Base-by-base conservation (phyloP, 1,284 basidiomycete genomes). In the Exobasidium rhododendri region DNA sequence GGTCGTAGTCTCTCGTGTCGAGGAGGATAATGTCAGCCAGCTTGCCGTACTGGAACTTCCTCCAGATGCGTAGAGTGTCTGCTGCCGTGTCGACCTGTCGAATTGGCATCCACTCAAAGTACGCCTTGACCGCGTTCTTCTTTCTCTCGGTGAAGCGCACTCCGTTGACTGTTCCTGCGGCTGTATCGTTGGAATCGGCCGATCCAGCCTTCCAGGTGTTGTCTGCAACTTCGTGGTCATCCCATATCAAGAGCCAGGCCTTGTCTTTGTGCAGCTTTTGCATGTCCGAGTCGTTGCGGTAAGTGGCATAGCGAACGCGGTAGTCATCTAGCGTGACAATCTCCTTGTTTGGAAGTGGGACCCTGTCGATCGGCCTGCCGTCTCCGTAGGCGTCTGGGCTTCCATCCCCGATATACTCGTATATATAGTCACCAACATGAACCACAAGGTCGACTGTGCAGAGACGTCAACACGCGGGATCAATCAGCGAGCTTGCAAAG, bases 21-120 rank as follows among this genome's bases (percentile, higher is more conserved):
- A 87, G 82, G 83, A 86, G 45, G 53, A 53, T 60, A 31, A 71
- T 59, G 29, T 68, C 67, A 17, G 69, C 69, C 10, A 70, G 60
- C 52, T 68, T 72, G 49, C 68, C 70, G 63, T 64, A 68, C 14
- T 65, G 85, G 28, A 85, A 71, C 71, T 85, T 85, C 40, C 87
- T 83, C 86, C 86, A 88, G 65, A 88, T 87, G 13, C 86, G 82
- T 13, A 87, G 82, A 66, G 85, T 83, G 71, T 88, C 86, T 6
- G 32, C 30, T 10, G 35, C 35, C 2, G 83, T 82, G 61, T 83
- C 83, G 14, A 88, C 85, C 73, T 87, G 86, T 6, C 86, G 83
- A 62, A 88, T 86, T 14, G 87, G 87, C 82, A 88, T 85, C 86
- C 86, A 88, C 69, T 87, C 86, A 70, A 87, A 86, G 74, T 87